A percentile compares a stretch with the other conserved stretches of the same genome.
Conservation (phyloP, 2,329 filamentous ascomycete species). For the Arthrocladium fulminans region DNA sequence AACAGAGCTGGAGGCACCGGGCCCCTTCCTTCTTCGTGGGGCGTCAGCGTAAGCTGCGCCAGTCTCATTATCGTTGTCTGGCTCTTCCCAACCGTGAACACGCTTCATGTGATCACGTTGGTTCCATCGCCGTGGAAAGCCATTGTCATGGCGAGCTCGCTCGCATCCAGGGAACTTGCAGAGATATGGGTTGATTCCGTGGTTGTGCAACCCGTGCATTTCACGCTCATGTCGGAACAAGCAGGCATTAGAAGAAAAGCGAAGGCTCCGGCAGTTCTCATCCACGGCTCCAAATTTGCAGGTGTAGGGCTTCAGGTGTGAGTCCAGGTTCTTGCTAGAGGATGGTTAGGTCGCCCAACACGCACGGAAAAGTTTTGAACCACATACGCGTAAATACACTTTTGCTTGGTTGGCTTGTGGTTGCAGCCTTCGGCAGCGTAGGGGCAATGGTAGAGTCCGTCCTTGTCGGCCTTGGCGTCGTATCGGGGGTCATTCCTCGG, state of each 20-base stretch:
- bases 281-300: constrained; percentile 57
- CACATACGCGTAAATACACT: constrained; percentile 97
- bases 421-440: constrained; percentile 67
- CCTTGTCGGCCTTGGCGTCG: constrained; percentile 29
- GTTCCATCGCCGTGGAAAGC: constrained; percentile 94
- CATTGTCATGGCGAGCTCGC: constrained; percentile 69
- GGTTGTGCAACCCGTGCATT: constrained; percentile 89
- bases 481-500: constrained; percentile 20
- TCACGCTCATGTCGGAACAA: constrained; percentile 90
- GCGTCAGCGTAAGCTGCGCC: constrained; percentile 11
- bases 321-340: constrained; percentile 87
- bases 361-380: constrained; percentile 11
- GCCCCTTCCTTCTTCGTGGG: constrained; percentile 19
- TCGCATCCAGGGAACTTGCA: constrained; percentile 86
- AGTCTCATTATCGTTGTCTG: constrained; percentile 17
- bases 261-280: constrained; percentile 69
- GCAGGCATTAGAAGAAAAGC: constrained; percentile 92
- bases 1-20: constrained; percentile 14
- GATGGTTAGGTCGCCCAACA: constrained; percentile 22
- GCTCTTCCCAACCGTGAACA: constrained; percentile 57
- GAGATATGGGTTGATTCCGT: constrained; percentile 83
- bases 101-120: constrained; percentile 94
- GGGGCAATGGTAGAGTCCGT: constrained; percentile 90
- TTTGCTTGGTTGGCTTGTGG: constrained; percentile 90
- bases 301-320: constrained; percentile 89